A percentile compares a stretch with the other conserved stretches of the same genome.
These are phyloP conservation scores for Macrolepiota fuliginosa DNA, from an alignment of 768 basidiomycete species.

Conservation along the genomic window DNA sequence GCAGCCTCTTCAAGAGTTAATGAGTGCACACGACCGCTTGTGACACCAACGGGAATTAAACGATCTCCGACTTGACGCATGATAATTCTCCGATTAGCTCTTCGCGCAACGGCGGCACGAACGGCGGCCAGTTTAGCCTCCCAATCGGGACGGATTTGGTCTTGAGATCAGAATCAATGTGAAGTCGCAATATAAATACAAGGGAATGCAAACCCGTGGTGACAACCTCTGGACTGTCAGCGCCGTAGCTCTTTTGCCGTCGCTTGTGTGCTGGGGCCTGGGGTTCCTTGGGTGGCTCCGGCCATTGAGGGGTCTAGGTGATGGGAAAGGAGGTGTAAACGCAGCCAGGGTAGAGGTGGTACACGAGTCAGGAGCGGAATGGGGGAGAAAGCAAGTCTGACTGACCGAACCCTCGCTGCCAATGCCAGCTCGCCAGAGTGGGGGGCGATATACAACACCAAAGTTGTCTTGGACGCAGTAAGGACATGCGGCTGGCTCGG, in stretches of 20 bases:
- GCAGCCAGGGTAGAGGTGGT: background rate
- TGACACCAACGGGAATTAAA: conserved; percentile 95
- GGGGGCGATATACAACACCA: conserved; percentile 85
- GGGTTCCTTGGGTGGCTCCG: conserved; percentile 33
- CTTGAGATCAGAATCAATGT: conserved; percentile 36
- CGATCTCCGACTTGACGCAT: conserved; percentile 99
- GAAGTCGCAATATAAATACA: background rate
- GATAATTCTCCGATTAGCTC: conserved; percentile 93
- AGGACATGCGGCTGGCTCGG: conserved; percentile 95
- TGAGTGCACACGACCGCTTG: conserved; percentile 79
- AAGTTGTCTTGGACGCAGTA: conserved; percentile 98
- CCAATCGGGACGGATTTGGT: conserved; percentile 98
- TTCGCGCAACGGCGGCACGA: conserved; percentile 91
- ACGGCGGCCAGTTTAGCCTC: conserved; percentile 93
- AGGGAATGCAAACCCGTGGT: conserved; percentile 65
- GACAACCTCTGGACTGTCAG: conserved; percentile 86
- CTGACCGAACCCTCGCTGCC: conserved; percentile 71
- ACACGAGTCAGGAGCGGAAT: conserved; percentile 3
- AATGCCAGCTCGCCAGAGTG: conserved; percentile 77
- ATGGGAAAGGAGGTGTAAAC: background rate
- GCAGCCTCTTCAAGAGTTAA: conserved; percentile 60
- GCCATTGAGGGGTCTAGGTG: conserved; percentile 45
- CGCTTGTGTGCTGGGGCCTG: conserved; percentile 57
- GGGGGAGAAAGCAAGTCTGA: conserved; percentile 17
- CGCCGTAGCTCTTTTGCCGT: conserved; percentile 85